These are phyloP conservation scores for Pisolithus microcarpus DNA, from an alignment of 768 basidiomycete species.

Conservation along the genomic window DNA sequence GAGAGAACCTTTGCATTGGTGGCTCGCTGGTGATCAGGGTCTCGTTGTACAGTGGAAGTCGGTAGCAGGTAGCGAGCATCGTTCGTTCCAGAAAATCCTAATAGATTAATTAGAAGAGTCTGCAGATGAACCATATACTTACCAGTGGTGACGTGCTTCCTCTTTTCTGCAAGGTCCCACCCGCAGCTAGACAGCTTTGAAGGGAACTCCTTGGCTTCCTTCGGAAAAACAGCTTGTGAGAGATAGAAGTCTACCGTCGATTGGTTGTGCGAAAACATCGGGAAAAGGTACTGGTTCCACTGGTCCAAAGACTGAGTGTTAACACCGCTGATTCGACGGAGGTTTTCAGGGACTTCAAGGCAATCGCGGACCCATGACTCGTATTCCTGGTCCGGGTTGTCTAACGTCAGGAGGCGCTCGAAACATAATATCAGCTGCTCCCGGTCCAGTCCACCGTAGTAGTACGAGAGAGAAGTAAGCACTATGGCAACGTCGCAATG, in stretches of 20 bases:
- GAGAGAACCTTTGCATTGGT: slow-evolving; percentile 40
- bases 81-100: slow-evolving; percentile 36
- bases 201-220: slow-evolving; percentile 30
- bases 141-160: slow-evolving; percentile 10
- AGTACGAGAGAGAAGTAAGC: slow-evolving; percentile 33
- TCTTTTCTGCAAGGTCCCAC: slow-evolving; percentile 34
- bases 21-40: slow-evolving; percentile 22
- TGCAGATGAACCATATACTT: background rate
- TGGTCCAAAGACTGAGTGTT: slow-evolving; percentile 27
- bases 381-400: slow-evolving; percentile 28
- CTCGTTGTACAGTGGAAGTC: slow-evolving; percentile 25
- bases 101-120: background rate
- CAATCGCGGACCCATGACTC: slow-evolving; percentile 22
- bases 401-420: slow-evolving; percentile 21
- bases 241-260: slow-evolving; percentile 32
- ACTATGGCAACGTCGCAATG: slow-evolving; percentile 32
- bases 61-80: slow-evolving; percentile 34
- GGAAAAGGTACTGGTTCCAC: slow-evolving; percentile 16
- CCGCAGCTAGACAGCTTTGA: slow-evolving; percentile 28
- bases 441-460: slow-evolving; percentile 27
- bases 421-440: slow-evolving; percentile 25
- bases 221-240: slow-evolving; percentile 32
- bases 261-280: slow-evolving; percentile 21
- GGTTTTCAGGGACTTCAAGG: slow-evolving; percentile 11
- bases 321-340: slow-evolving; percentile 14